phyloP scores from a whole-genome alignment of 306 rosid genomes.

The Dryas alaskensis region DNA sequence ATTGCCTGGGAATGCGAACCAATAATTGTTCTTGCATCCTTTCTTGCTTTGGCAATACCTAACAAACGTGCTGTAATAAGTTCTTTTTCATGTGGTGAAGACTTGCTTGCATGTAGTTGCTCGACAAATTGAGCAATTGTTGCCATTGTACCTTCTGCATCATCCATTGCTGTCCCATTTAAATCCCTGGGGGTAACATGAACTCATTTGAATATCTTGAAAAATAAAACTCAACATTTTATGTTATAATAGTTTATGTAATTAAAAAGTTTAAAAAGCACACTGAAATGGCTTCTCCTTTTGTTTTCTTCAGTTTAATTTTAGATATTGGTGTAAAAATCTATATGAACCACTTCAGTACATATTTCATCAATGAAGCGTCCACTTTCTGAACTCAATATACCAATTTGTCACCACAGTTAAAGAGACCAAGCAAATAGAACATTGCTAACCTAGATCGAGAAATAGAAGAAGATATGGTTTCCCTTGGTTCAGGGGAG shows the following conservation, averaged over 20 bases:
- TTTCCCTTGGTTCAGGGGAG: slow-evolving; percentile 43
- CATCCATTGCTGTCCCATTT: slow-evolving; percentile 57
- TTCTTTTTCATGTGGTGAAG: slow-evolving; percentile 82
- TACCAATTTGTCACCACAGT: neutral
- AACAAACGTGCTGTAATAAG: slow-evolving; percentile 64
- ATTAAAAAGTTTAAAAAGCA: neutral
- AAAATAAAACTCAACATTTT: neutral
- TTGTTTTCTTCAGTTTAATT: neutral
- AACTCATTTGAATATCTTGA: slow-evolving; percentile 1
- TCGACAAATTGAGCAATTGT: slow-evolving; percentile 79
- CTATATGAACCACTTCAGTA: neutral
- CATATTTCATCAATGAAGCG: neutral
- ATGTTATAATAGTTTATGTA: neutral
- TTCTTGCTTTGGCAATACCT: slow-evolving; percentile 61
- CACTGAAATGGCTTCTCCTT: neutral
- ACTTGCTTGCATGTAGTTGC: slow-evolving; percentile 80
- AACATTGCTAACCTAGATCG: slow-evolving; percentile 44
- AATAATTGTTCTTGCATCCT: slow-evolving; percentile 75
- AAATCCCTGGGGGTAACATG: slow-evolving; percentile 48
- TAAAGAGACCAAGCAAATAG: slow-evolving; percentile 8
- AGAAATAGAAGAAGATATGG: slow-evolving; percentile 40
- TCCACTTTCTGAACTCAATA: neutral
- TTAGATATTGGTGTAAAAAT: neutral
- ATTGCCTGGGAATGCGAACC: slow-evolving; percentile 98
- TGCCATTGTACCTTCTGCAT: slow-evolving; percentile 74